Evolutionary conservation across 2,329 filamentous ascomycete genomes (phyloP), one percentile per base, ranked within the genome.

Genomic region (Aspergillus sclerotialis): DNA sequence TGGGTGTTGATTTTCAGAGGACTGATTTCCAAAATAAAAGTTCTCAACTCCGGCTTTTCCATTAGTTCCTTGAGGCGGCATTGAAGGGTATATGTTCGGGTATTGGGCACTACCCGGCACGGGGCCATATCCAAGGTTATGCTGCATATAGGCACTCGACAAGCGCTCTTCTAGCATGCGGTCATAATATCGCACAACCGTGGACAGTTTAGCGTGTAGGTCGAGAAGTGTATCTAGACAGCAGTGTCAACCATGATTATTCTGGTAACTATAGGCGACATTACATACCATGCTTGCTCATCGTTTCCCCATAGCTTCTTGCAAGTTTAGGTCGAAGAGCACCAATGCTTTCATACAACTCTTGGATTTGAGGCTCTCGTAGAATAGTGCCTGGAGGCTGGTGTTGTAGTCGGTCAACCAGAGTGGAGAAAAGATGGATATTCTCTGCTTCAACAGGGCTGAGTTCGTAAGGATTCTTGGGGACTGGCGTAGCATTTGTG

Each of bases 291-390:
- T 96, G 92, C 63, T 98, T 98, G 75, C 92, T 96, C 92, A 98
- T 96, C 0, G 92, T 95, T 67, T 98, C 92, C 36, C 92, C 92
- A 56, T 96, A 95, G 0, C 90, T 95, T 37, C 92, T 78, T 4
- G 92, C 92, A 36, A 98, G 71, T 61, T 98, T 98, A 2, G 92
- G 92, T 32, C 92, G 77, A 43, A 98, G 68, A 11, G 87, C 75
- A n/a, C 90, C 88, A 50, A 98, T 96, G 50, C 89, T 93, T 55
- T 96, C 92, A 58, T 98, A 98, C 4, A 98, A 70, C 63, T 98
- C 92, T 61, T 98, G 92, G 32, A 98, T 95, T 58, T 96, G 92
- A 2, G 92, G 92, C 53, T 98, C 92, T 31, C 92, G 76, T n/a
- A 98, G 65, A 34, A 98, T 95, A 1, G 92, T 96, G 1, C 92